Base-by-base conservation (phyloP, 2,329 filamentous ascomycete genomes). In the Aspergillus sp. region DNA sequence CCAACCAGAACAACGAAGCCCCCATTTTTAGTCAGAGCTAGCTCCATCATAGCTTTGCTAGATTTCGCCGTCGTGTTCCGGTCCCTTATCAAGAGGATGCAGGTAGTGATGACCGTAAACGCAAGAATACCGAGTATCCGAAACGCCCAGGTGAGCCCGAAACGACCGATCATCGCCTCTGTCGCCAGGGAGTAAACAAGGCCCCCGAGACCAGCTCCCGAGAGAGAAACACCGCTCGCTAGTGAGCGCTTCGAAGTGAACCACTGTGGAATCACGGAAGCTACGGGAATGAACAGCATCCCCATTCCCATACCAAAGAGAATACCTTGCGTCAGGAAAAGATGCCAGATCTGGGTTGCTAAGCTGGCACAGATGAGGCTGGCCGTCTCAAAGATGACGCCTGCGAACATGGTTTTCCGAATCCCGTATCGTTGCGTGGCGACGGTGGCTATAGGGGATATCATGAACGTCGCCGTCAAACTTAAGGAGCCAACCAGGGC, bases 171-270 rank as follows among this genome's bases (percentile, higher is more conserved):
- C 60, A 76, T 73, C 3, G 70, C 60, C 26, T 64, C 56, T 0
- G 71, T 71, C 0, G 62, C 68, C 38, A 70, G 58, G 2, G 64
- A 64, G 47, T 71, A 73, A 4, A 69, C 61, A 4, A 72, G 50
- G 1, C 75, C 75, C 1, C 74, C 75, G 8, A 73, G 60, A 0
- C 76, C 75, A 4, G 70, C 69, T 0, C 74, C 76, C 1, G 71
- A 68, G 7, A 63, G 60, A 11, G 65, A 66, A 20, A 78, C 66
- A 0, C 73, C 73, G 24, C 71, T 74, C 1, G 74, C 75, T 2
- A 78, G 56, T 32, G 68, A 70, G 0, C 76, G 61, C 13, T 61
- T 63, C 16, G 57, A 64, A 7, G 58, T 52, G 55, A 78, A 79
- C 75, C 75, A 77, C 45, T 78, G 72, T 1, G 69, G 66, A 1